These are phyloP conservation scores for Atkinsonella texensis DNA, from an alignment of 2,329 filamentous ascomycete genomes.

Conservation along the genomic window DNA sequence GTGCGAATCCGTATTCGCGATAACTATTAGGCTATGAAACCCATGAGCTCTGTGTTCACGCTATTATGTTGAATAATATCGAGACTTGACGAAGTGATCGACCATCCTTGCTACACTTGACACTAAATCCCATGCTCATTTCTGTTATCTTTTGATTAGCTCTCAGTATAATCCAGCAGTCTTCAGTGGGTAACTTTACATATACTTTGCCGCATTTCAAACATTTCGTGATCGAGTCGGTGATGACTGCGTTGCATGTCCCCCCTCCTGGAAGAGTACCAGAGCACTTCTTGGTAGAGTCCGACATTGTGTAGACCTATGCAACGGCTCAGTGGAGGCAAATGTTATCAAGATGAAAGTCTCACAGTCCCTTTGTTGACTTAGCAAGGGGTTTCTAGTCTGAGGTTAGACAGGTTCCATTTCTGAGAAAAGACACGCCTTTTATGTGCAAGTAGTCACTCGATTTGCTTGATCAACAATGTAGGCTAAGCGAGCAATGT, in stretches of 20 bases:
- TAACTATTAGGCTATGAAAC: not conserved
- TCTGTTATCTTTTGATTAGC: not conserved
- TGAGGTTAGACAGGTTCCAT: too few species aligned
- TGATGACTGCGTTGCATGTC: not conserved
- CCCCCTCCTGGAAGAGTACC: not conserved
- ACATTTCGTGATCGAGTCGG: slow-evolving; percentile 1
- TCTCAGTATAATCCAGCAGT: not conserved
- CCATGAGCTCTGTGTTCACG: not conserved
- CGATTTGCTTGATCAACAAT: too few species aligned
- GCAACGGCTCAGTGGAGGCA: too few species aligned
- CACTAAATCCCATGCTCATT: not conserved
- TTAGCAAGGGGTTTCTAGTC: too few species aligned
- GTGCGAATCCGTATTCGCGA: not conserved
- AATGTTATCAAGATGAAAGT: too few species aligned
- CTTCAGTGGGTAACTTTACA: not conserved
- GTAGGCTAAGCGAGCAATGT: too few species aligned
- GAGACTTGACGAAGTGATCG: not conserved
- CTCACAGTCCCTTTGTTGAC: too few species aligned
- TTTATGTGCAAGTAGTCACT: too few species aligned
- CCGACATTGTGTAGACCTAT: too few species aligned
- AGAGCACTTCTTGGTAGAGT: not conserved
- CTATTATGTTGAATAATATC: not conserved
- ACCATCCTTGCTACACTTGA: not conserved
- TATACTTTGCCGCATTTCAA: slow-evolving; percentile 2
- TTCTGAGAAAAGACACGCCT: too few species aligned